phyloP scores from a whole-genome alignment of 352 stramenopile genomes.

The Phytophthora pistaciae region DNA sequence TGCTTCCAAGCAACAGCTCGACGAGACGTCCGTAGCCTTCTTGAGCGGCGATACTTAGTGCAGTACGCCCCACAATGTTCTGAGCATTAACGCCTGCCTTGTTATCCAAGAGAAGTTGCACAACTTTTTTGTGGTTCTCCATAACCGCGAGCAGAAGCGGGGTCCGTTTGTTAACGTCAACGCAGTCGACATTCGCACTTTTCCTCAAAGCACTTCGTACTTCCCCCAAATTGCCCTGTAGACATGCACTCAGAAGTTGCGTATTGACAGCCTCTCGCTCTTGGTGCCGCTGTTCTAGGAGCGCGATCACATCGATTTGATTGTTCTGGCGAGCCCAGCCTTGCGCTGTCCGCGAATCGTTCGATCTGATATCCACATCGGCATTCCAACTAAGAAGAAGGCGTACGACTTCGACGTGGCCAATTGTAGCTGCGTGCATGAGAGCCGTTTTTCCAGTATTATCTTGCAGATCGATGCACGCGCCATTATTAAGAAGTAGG shows the following conservation, averaged over 20 bases:
- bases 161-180: background rate
- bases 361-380: background rate
- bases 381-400: conserved; percentile 10
- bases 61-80: background rate
- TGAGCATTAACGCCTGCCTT: background rate
- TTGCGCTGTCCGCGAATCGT: background rate
- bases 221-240: background rate
- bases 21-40: background rate
- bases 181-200: background rate
- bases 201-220: background rate
- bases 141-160: conserved; percentile 1
- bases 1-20: background rate
- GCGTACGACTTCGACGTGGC: background rate
- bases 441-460: background rate
- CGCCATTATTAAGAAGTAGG: too few species aligned
- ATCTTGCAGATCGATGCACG: conserved; percentile 1
- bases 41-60: conserved; percentile 1
- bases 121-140: background rate
- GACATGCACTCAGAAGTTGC: background rate
- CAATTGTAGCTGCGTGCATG: too few species aligned
- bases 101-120: background rate
- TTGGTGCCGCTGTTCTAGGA: background rate
- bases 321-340: conserved; percentile 3
- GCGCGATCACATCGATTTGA: background rate
- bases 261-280: background rate